Evolutionary conservation across 2,329 filamentous ascomycete species (phyloP), one percentile per base, ranked within the genome.

Genomic region (Stagonosporopsis vannaccii): DNA sequence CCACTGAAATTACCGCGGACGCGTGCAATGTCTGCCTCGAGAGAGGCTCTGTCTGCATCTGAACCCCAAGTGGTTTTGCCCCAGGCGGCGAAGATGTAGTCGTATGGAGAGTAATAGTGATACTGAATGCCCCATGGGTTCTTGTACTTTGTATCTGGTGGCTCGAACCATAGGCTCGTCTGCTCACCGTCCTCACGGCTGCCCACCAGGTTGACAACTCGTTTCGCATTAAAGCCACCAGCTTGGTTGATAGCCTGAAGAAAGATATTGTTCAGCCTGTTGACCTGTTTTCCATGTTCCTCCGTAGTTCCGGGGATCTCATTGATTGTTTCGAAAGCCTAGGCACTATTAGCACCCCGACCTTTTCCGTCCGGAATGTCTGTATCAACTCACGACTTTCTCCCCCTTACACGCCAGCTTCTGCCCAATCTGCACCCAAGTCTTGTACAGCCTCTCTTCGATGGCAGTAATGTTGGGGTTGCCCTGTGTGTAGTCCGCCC

Each of bases 51-150:
- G 65, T 87, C 84, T 0, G 76, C 75, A 19, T 80, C 81, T 2
- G 81, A 83, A 22, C 85, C 84, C 84, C 84, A 86, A 45, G 81
- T 83, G 0, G 85, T 86, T 66, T 84, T 85, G 22, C 85, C 85
- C 84, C 84, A 87, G 12, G 71, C 73, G 17, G 59, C 58, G 59
- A 76, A 80, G 59, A 78, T 74, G 62, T 73, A 78, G 52, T 74
- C 71, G 39, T 74, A 85, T 11, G 83, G 84, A 8, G 78, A 80
- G 72, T 87, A 87, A 70, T 86, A 87, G 65, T 87, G 85, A 66
- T 84, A 86, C 66, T 87, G 84, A 26, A 87, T 78, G 0, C 81
- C 84, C 79, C 83, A 87, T 0, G 85, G 84, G 54, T 85, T 84
- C 12, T 78, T 78, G 36, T 81, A 82, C 49, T 68, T 73, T 4